phyloP scores from a whole-genome alignment of 257 asterid genomes.

The Primulina huaijiensis region DNA sequence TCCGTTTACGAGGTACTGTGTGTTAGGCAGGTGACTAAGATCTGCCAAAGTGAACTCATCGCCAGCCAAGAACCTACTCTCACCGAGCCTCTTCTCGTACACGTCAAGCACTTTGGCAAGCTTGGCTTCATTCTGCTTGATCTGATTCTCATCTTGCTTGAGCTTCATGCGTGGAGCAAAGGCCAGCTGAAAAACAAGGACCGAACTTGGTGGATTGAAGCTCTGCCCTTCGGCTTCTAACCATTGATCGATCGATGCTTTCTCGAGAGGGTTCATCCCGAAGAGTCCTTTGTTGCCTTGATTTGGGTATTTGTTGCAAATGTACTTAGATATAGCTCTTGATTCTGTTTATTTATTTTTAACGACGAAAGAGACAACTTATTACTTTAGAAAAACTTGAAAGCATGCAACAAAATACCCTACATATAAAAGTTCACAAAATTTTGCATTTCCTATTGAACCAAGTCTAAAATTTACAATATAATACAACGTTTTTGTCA shows the following conservation, averaged over 20 bases:
- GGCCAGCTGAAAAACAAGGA: conserved; percentile 64
- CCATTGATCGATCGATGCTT: conserved; percentile 86
- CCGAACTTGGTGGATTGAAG: conserved; percentile 64
- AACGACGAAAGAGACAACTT: not conserved
- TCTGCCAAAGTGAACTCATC: conserved; percentile 80
- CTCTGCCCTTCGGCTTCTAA: conserved; percentile 68
- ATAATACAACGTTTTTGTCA: too few relatives aligned
- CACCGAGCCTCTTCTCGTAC: conserved; percentile 71
- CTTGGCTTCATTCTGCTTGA: conserved; percentile 63
- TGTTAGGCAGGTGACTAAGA: conserved; percentile 75
- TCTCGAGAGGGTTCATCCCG: conserved; percentile 59
- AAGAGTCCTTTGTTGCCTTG: conserved; percentile 58
- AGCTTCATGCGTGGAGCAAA: conserved; percentile 73
- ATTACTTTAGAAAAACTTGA: too few relatives aligned
- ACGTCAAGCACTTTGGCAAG: conserved; percentile 76
- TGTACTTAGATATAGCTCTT: conserved; percentile 61
- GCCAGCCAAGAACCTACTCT: conserved; percentile 67
- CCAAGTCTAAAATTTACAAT: too few relatives aligned
- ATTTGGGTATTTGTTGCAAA: conserved; percentile 61
- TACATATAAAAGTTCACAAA: too few relatives aligned
- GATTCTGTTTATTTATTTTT: conserved; percentile 43
- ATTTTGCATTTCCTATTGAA: too few relatives aligned
- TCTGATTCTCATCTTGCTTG: conserved; percentile 61
- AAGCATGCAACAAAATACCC: too few relatives aligned
- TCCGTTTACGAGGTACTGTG: conserved; percentile 44